A percentile compares a stretch with the other conserved stretches of the same genome.
Conservation (phyloP, 192 early-diverging fungal species). For the Kickxella alabastrina region DNA sequence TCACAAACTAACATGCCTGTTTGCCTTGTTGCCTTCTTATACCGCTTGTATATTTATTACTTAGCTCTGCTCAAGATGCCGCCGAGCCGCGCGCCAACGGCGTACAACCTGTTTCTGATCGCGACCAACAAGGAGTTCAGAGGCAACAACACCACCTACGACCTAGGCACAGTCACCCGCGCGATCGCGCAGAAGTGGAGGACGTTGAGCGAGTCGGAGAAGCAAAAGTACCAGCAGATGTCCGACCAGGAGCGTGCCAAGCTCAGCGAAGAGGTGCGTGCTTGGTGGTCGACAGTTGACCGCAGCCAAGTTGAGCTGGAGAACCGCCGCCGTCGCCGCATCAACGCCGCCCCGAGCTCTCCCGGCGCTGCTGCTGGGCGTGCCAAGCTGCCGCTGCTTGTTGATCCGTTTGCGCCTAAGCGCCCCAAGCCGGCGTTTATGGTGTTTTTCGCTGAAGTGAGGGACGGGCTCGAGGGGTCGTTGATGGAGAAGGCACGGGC, state of each 20-base stretch:
- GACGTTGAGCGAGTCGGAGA: slow-evolving; percentile 9
- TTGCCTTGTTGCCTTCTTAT: no score
- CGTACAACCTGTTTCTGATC: slow-evolving; percentile 17
- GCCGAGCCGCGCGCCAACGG: slow-evolving; percentile 5
- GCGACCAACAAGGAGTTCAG: neutral
- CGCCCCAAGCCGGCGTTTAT: slow-evolving; percentile 13
- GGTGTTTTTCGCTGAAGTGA: slow-evolving; percentile 6
- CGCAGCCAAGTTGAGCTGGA: slow-evolving; percentile 28
- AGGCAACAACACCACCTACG: neutral
- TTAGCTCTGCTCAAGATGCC: slow-evolving; percentile 8
- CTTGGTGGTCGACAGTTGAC: slow-evolving; percentile 38
- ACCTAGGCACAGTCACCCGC: no score
- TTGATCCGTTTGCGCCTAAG: slow-evolving; percentile 43
- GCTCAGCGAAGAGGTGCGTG: slow-evolving; percentile 13
- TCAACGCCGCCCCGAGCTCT: slow-evolving; percentile 4
- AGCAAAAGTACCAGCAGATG: slow-evolving; percentile 7
- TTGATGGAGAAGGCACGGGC: neutral
- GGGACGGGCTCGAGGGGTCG: neutral
- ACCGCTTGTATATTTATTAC: no score
- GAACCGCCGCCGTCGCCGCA: slow-evolving; percentile 34
- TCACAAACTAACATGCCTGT: no score
- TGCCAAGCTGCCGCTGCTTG: slow-evolving; percentile 14
- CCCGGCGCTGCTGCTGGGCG: neutral
- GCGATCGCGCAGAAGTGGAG: slow-evolving; percentile 19
- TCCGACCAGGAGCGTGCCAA: slow-evolving; percentile 1